These are phyloP conservation scores for Camellia japonica DNA, from an alignment of 148 eudicot species.

Conservation along the genomic window DNA sequence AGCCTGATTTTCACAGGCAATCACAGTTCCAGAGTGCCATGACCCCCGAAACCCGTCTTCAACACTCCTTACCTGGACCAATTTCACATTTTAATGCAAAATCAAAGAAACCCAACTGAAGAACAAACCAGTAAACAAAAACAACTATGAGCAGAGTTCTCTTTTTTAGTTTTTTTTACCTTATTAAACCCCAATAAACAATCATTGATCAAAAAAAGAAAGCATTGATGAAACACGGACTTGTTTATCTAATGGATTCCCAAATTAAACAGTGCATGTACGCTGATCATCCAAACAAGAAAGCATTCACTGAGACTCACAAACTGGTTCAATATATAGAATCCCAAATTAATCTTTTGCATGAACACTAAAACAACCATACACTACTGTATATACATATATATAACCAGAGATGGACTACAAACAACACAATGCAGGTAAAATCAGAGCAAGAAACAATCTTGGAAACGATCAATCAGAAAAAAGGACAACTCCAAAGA, in stretches of 20 bases:
- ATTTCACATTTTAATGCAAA: not conserved
- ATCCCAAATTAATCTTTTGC: not conserved
- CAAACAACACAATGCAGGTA: not conserved
- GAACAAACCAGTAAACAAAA: not conserved
- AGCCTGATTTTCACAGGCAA: slow-evolving; percentile 18
- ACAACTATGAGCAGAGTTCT: not conserved
- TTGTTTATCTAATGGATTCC: not conserved
- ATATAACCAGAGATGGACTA: not conserved
- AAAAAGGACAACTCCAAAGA: not conserved
- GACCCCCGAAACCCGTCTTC: slow-evolving; percentile 84
- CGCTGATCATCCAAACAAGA: not conserved
- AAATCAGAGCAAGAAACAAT: slow-evolving; percentile 3
- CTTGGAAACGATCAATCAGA: slow-evolving; percentile 3
- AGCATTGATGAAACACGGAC: not conserved
- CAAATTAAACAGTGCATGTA: not conserved
- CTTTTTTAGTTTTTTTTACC: not conserved
- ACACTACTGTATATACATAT: not conserved
- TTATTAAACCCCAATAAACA: slow-evolving; percentile 17
- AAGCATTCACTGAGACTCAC: not conserved
- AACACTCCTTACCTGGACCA: slow-evolving; percentile 66
- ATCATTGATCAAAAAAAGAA: slow-evolving; percentile 2
- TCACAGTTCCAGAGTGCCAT: slow-evolving; percentile 71
- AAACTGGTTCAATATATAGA: not conserved
- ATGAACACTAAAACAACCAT: not conserved
- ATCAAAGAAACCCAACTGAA: not conserved